Base-by-base conservation (phyloP, 1,284 basidiomycete genomes). In the Ceratobasidium sp. region DNA sequence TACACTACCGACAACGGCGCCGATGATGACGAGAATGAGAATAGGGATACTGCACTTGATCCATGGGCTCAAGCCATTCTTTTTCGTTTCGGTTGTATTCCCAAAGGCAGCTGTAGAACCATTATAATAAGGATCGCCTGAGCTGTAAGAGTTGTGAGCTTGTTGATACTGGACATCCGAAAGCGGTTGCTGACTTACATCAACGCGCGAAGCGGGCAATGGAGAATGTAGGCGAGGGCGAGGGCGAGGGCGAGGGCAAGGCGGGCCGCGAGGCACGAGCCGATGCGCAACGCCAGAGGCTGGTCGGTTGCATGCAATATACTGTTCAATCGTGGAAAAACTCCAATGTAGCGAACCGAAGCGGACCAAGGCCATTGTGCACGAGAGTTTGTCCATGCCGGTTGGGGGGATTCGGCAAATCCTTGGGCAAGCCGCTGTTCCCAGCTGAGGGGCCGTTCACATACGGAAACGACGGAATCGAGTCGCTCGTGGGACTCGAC, bases 391-490 rank as follows among this genome's bases (percentile, higher is more conserved):
- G 53, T 78, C 77, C n/a, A 64, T 74, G 33, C 58, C 54, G 23
- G 49, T 61, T 37, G 63, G 45, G 49, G 61, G 60, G 60, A 51
- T 6, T 75, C 76, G 31, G 51, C 58, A 53, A 56, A 23, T 42
- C 61, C 54, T 76, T 63, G 17, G 77, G 75, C 15, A 67, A 20
- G n/a, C 37, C 54, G 45, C n/a, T 17, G 66, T 58, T 76, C 10
- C 37, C 58, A 15, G 42, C n/a, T 23, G 56, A 23, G 17, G 77
- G 77, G 15, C 76, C 77, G 47, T 79, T 77, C 11, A 94, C 93
- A 80, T 92, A 94, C 8, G 93, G 93, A 85, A 94, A 94, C 13
- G 89, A 91, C 58, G 92, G 93, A 13, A 90, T 90, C 11, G 91
- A 91, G 31, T 86, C 89, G 42, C 91, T 92, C 17, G 88, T 89